A percentile compares a stretch with the other conserved stretches of the same genome.
Evolutionary conservation across 805 yeast species (phyloP).

Genomic region (Hanseniaspora hatyaiensis): DNA sequence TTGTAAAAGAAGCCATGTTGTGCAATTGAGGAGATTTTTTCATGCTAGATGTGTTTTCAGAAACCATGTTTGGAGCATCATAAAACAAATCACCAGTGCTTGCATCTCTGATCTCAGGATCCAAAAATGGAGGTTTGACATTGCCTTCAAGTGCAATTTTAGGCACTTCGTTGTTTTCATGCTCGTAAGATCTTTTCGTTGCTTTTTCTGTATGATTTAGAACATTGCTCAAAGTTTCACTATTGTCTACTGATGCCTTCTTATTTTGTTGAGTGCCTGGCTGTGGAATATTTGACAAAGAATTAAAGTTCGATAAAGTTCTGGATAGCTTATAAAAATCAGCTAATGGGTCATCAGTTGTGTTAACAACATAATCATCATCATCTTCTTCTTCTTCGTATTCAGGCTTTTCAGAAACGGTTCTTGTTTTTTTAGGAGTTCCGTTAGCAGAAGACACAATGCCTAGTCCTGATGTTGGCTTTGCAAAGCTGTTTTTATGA

Average conservation of each 20-base stretch:
- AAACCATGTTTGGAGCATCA: conserved; percentile 19
- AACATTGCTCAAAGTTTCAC: no score
- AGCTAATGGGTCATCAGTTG: conserved; percentile 19
- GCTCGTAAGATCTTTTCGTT: no score
- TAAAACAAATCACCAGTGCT: conserved; percentile 19
- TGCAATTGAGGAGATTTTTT: conserved; percentile 16
- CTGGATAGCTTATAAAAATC: conserved; percentile 21
- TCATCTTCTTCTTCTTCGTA: conserved; percentile 1
- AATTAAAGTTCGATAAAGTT: conserved; percentile 15
- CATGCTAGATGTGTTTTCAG: conserved; percentile 17
- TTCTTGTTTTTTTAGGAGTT: conserved; percentile 1
- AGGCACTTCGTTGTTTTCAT: no score
- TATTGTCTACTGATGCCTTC: no score
- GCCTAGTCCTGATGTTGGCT: conserved; percentile 15
- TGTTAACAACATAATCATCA: conserved; percentile 12
- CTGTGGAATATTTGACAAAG: no score
- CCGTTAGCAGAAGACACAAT: conserved; percentile 4
- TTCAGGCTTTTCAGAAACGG: neutral
- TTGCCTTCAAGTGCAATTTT: no score
- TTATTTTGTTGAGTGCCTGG: no score
- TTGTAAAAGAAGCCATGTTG: conserved; percentile 15
- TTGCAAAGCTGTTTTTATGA: conserved; percentile 4
- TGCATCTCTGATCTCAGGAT: conserved; percentile 2
- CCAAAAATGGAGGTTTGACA: conserved; percentile 21
- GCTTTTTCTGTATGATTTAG: no score